Conservation (phyloP, 805 yeast species). For the Pichia nanzhaoensis region DNA sequence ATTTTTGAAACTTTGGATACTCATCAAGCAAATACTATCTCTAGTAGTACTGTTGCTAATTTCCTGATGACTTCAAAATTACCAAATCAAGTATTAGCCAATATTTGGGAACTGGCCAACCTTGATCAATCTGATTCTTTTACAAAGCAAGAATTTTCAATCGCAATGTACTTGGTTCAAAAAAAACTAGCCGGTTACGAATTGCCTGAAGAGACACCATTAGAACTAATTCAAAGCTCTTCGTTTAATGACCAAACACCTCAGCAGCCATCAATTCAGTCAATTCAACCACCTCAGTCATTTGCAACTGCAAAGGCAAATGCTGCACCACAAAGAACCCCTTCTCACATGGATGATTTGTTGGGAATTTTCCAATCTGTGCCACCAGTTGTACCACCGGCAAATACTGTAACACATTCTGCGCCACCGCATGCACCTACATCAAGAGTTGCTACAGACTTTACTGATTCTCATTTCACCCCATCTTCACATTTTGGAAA, state of each 20-base stretch:
- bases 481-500: slow-evolving; percentile 89
- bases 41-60: slow-evolving; percentile 78
- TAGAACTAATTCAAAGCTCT: slow-evolving; percentile 37
- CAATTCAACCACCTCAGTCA: slow-evolving; percentile 13
- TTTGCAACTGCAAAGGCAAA: slow-evolving; percentile 14
- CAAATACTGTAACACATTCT: slow-evolving; percentile 13
- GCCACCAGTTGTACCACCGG: slow-evolving; percentile 29
- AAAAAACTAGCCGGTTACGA: slow-evolving; percentile 68
- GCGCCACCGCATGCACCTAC: slow-evolving; percentile 29
- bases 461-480: slow-evolving; percentile 39
- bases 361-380: slow-evolving; percentile 46
- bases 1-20: slow-evolving; percentile 78
- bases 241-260: slow-evolving; percentile 22
- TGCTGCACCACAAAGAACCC: slow-evolving; percentile 19
- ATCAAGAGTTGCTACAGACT: slow-evolving; percentile 21
- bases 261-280: not conserved
- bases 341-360: slow-evolving; percentile 56
- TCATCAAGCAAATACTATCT: slow-evolving; percentile 49
- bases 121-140: slow-evolving; percentile 80
- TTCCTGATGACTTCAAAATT: slow-evolving; percentile 85
- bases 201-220: slow-evolving; percentile 75
- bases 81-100: slow-evolving; percentile 76
- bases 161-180: slow-evolving; percentile 91
- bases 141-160: slow-evolving; percentile 74
- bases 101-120: slow-evolving; percentile 93